Conservation (phyloP, 2,329 filamentous ascomycete genomes). For the Dactylellina cionopaga region DNA sequence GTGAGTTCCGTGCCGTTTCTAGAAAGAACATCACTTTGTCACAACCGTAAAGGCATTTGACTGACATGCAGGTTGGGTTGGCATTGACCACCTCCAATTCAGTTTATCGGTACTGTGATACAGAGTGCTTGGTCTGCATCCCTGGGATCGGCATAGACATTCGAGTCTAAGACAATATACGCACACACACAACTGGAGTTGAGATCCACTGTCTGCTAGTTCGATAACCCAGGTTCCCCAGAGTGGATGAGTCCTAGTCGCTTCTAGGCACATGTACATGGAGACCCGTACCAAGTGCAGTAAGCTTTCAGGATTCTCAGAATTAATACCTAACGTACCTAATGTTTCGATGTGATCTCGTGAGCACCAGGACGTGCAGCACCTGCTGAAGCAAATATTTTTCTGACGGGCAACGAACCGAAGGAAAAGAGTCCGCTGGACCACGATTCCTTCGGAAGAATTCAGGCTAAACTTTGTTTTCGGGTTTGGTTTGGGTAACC, state of each 20-base stretch:
- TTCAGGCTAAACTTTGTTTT: conserved; percentile 51
- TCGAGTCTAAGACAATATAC: conserved; percentile 5
- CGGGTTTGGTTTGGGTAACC: not conserved
- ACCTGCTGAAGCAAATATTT: not conserved
- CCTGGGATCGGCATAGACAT: conserved; percentile 2
- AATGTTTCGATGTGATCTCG: conserved; percentile 25
- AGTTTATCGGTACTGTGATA: not conserved
- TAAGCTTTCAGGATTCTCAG: conserved; percentile 1
- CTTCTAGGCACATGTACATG: too few relatives aligned
- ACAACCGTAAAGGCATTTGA: not conserved
- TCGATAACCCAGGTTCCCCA: conserved; percentile 16
- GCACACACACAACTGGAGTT: too few relatives aligned
- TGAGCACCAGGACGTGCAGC: conserved; percentile 17
- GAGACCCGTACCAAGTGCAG: not conserved
- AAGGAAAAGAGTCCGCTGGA: conserved; percentile 1
- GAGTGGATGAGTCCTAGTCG: not conserved
- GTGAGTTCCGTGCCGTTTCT: conserved; percentile 34
- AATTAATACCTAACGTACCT: too few relatives aligned
- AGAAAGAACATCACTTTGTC: not conserved
- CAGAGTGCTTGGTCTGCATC: not conserved
- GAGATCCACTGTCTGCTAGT: not conserved
- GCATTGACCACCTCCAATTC: conserved; percentile 46
- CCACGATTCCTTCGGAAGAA: conserved; percentile 41
- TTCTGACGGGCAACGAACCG: not conserved
- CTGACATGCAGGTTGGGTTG: conserved; percentile 34